Evolutionary conservation across 768 basidiomycete genomes (phyloP), one percentile per base, ranked within the genome.

Genomic region (Mycena kentingensis): DNA sequence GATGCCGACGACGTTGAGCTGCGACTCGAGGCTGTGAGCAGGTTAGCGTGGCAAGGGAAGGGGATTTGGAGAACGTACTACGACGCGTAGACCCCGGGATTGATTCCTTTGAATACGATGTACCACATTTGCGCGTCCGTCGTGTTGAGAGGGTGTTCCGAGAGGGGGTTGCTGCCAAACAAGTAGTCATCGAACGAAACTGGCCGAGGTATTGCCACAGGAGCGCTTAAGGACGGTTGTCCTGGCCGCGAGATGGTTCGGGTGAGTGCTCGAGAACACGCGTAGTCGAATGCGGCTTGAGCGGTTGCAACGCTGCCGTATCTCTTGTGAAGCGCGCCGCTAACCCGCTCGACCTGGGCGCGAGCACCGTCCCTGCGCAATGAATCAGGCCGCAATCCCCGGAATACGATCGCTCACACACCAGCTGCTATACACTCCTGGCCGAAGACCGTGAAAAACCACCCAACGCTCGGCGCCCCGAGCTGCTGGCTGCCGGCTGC

Each of bases 11-110:
- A 46, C 46, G 28, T 46, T 46, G 29, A 46, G 46, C 31, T 46
- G 46, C 18, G 46, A 46, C 26, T 46, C 46, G 28, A 46, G 46
- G 31, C 46, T 46, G 46, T 32, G 21, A 46, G 19, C 18, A 46
- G 19, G 28, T 18, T 32, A 46, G 22, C 46, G 5, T 27, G 18
- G 18, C 10, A 35, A n/a, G 32, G 29, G 13, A 32, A n/a, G 31
- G 36, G 7, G 18, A 37, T 13, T 32, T 35, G 21, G 15, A 25
- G 46, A 46, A 32, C 46, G 21, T 10, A 46, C 46, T 46, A 46
- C 18, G 46, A 46, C 18, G 29, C 19, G 32, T 46, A 46, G 19
- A 46, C 29, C 16, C 46, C 46, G n/a, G 46, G 46, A 21, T 27
- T 28, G 26, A 46, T 46, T 16, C 46, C 46, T 27, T 46, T 46